Evolutionary conservation across 1,284 basidiomycete species (phyloP).

Genomic region (Somion occarium): DNA sequence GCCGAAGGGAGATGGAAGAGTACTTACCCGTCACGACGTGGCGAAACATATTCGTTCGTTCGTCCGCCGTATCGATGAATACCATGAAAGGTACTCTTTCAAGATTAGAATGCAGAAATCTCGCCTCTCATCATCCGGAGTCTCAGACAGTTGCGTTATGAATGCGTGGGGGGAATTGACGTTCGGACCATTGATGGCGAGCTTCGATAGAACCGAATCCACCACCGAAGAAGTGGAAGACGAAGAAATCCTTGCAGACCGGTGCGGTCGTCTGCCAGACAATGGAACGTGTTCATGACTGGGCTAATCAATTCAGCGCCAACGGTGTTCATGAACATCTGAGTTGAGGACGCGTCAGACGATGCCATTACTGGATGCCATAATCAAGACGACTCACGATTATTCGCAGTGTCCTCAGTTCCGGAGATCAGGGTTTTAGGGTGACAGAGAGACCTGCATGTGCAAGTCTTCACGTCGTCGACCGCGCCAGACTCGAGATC

Average conservation of each 20-base stretch:
- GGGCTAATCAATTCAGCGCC: conserved; percentile 28
- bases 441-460: conserved; percentile 95
- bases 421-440: conserved; percentile 98
- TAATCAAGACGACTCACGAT: conserved; percentile 61
- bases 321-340: conserved; percentile 60
- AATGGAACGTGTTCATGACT: background rate
- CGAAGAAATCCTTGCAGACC: conserved; percentile 53
- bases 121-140: background rate
- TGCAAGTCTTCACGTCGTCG: conserved; percentile 94
- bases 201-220: conserved; percentile 84
- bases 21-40: conserved; percentile 1
- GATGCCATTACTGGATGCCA: too few species aligned
- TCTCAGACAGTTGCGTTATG: background rate
- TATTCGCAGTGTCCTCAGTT: conserved; percentile 99
- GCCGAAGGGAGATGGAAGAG: background rate
- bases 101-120: conserved; percentile 2
- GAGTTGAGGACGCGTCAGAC: too few species aligned
- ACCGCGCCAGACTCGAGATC: conserved; percentile 96
- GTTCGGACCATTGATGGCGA: background rate
- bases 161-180: background rate
- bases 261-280: conserved; percentile 38
- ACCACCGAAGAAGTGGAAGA: conserved; percentile 99
- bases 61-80: background rate
- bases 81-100: background rate
- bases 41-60: conserved; percentile 1